A percentile compares a stretch with the other conserved stretches of the same genome.
Conservation (phyloP, 768 basidiomycete species). For the Lactifluus echinatus region DNA sequence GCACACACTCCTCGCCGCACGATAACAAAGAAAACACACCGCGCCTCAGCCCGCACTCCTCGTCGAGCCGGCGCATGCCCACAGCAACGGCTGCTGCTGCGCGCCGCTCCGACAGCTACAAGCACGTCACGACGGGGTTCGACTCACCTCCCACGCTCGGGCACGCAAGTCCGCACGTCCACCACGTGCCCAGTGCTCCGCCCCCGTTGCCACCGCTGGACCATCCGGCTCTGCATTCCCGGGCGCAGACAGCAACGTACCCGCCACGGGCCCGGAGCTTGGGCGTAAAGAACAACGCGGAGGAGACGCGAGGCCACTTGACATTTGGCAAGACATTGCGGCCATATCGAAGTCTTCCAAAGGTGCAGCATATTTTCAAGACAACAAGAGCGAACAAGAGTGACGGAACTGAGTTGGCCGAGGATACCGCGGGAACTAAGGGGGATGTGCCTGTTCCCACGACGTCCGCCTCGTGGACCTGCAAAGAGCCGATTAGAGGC, state of each 20-base stretch:
- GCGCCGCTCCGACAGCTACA: background rate
- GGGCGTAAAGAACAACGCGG: slow-evolving; percentile 12
- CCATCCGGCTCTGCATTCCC: slow-evolving; percentile 25
- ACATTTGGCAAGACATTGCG: slow-evolving; percentile 26
- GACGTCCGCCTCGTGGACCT: slow-evolving; percentile 3
- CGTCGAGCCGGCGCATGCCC: slow-evolving; percentile 21
- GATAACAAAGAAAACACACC: slow-evolving; percentile 19
- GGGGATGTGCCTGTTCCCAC: slow-evolving; percentile 4
- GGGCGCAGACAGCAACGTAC: slow-evolving; percentile 18
- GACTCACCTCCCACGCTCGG: slow-evolving; percentile 39
- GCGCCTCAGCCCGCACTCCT: slow-evolving; percentile 22
- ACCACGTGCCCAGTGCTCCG: slow-evolving; percentile 24
- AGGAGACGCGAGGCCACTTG: slow-evolving; percentile 8
- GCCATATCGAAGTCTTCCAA: slow-evolving; percentile 25
- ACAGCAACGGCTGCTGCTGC: background rate
- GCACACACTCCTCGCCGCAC: slow-evolving; percentile 27
- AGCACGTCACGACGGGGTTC: slow-evolving; percentile 22
- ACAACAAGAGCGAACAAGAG: slow-evolving; percentile 9
- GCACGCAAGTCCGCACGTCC: slow-evolving; percentile 28
- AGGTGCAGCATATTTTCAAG: slow-evolving; percentile 24
- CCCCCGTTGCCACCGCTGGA: slow-evolving; percentile 51
- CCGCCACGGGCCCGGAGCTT: slow-evolving; percentile 18
- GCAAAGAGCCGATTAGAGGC: background rate
- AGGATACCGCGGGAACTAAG: background rate
- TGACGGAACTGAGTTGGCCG: background rate